Evolutionary conservation across 495 filamentous ascomycete genomes (phyloP).

Genomic region (Xylona heveae): DNA sequence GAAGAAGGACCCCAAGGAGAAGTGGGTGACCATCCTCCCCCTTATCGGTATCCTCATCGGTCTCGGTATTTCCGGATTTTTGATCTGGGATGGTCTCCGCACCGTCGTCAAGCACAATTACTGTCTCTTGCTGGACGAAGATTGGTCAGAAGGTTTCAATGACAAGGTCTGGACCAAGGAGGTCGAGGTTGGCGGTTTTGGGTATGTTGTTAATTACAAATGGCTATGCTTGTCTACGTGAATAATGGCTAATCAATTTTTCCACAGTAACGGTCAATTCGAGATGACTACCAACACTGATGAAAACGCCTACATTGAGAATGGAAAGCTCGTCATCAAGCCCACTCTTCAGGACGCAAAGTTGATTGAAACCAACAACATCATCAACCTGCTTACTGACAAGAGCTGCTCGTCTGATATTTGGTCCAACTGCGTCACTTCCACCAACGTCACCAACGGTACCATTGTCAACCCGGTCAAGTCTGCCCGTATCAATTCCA

Average conservation of each 20-base stretch:
- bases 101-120: slow-evolving; percentile 55
- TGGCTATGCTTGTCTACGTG: not conserved
- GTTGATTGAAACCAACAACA: slow-evolving; percentile 35
- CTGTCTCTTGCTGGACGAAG: slow-evolving; percentile 47
- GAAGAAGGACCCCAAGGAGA: slow-evolving; percentile 52
- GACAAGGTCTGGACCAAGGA: slow-evolving; percentile 51
- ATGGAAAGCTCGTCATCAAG: slow-evolving; percentile 50
- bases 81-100: slow-evolving; percentile 48
- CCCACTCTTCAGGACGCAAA: slow-evolving; percentile 51
- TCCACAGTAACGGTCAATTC: slow-evolving; percentile 55
- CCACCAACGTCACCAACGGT: slow-evolving; percentile 45
- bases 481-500: slow-evolving; percentile 59
- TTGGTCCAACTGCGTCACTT: slow-evolving; percentile 34
- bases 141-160: slow-evolving; percentile 40
- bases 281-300: slow-evolving; percentile 46
- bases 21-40: slow-evolving; percentile 68
- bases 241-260: slow-evolving; percentile 5
- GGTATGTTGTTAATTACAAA: slow-evolving; percentile 26
- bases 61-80: slow-evolving; percentile 37
- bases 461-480: slow-evolving; percentile 60
- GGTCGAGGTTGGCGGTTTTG: slow-evolving; percentile 63
- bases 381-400: slow-evolving; percentile 41
- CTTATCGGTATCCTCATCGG: slow-evolving; percentile 45
- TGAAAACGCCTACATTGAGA: slow-evolving; percentile 49
- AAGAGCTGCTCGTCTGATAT: slow-evolving; percentile 40